Base-by-base conservation (phyloP, 208 protist species). In the Kentomonas sorsogonicus region DNA sequence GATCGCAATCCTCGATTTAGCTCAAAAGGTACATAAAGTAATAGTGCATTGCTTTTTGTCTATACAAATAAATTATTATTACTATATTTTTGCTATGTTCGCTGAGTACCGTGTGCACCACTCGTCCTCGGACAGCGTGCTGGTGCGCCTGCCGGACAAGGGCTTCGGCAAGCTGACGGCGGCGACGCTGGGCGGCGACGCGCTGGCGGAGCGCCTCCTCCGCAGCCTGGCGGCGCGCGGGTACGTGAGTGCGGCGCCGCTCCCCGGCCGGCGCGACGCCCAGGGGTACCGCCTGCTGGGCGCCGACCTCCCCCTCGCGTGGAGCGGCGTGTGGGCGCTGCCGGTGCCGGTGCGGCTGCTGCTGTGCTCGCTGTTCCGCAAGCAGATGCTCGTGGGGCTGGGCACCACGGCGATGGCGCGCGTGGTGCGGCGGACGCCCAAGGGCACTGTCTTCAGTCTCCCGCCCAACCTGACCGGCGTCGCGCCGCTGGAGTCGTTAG, bases 71-170 rank as follows among this genome's bases (percentile, higher is more conserved):
- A n/a, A n/a, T n/a, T n/a, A n/a, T n/a, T n/a, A n/a, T n/a, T n/a
- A n/a, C n/a, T n/a, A n/a, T n/a, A n/a, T n/a, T n/a, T n/a, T n/a
- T n/a, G n/a, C n/a, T n/a, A n/a, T n/a, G n/a, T n/a, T 86, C 44
- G 63, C 69, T 10, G 79, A 91, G 48, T 91, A 87, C 58, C 75
- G 74, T 31, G 82, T 94, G 33, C 87, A 94, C 53, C 87, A 94
- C 66, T 72, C 69, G 31, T 74, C 74, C 5, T 53, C 77, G 0
- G 77, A 88, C 18, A 73, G 79, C 43, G 72, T 94, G 36, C 68
- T 94, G 15, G 74, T 94, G 57, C 87, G 91, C 54, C 78, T 94
- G 2, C 73, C 77, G 44, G 72, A 69, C 18, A 44, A 83, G n/a
- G 87, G 87, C 9, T 94, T 91, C 69, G 87, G 87, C 40, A 74